Evolutionary conservation across 176 grass and related monocot genomes (phyloP).

Genomic region (Cymbopogon citratus): DNA sequence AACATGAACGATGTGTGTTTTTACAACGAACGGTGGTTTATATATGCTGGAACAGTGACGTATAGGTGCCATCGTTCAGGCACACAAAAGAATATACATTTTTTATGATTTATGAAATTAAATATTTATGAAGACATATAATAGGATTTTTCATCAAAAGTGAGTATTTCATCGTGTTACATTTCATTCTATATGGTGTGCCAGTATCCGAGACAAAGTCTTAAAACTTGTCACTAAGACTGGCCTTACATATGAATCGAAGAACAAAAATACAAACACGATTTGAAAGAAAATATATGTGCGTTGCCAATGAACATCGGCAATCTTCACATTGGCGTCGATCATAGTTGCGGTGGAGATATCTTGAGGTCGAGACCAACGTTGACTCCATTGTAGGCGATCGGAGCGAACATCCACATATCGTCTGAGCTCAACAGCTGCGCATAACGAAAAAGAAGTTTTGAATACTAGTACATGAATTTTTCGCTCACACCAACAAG

Average conservation of each 20-base stretch:
- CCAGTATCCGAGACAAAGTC: too few relatives aligned
- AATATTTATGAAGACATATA: too few relatives aligned
- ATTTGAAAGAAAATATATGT: neutral
- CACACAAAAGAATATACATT: too few relatives aligned
- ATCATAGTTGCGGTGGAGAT: constrained; percentile 52
- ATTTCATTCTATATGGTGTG: too few relatives aligned
- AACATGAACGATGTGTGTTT: too few relatives aligned
- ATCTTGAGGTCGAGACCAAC: constrained; percentile 91
- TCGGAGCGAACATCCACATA: constrained; percentile 91
- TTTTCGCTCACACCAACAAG: neutral
- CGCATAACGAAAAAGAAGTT: neutral
- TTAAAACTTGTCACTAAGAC: too few relatives aligned
- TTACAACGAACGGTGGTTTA: too few relatives aligned
- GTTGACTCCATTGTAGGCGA: constrained; percentile 92
- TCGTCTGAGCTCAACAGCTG: constrained; percentile 94
- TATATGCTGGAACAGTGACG: too few relatives aligned
- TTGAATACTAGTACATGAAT: neutral
- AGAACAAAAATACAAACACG: neutral
- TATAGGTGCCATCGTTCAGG: too few relatives aligned
- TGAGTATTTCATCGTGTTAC: too few relatives aligned
- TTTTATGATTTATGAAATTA: too few relatives aligned
- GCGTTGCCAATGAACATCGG: neutral
- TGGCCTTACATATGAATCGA: neutral
- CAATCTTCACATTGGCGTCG: neutral
- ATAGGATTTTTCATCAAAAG: too few relatives aligned